Percentiles rank a stretch among this genome's conserved stretches.
Evolutionary conservation across 192 early-diverging fungal genomes (phyloP).

Genomic region (Allomyces macrogynus): DNA sequence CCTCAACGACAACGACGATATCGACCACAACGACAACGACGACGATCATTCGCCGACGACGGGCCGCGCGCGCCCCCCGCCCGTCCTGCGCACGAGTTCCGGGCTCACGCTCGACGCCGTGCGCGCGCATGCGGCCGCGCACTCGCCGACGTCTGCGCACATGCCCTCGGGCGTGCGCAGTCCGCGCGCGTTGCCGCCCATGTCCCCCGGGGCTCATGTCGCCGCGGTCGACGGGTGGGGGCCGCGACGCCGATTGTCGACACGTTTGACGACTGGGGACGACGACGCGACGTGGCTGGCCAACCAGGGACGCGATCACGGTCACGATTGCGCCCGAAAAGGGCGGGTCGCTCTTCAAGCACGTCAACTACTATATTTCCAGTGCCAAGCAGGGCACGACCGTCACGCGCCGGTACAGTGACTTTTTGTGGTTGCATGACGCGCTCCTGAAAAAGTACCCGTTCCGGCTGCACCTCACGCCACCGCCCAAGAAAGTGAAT

Average conservation of each 20-base stretch:
- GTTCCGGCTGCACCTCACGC: conserved; percentile 51
- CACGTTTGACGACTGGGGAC: neutral
- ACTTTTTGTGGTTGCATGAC: conserved; percentile 77
- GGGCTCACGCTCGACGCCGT: no score
- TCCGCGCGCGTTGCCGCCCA: neutral
- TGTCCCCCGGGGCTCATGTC: neutral
- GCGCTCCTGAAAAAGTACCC: conserved; percentile 58
- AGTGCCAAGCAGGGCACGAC: conserved; percentile 14
- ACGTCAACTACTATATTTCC: conserved; percentile 59
- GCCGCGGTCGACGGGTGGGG: neutral
- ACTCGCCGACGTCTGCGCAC: neutral
- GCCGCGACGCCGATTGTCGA: neutral
- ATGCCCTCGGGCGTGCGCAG: neutral
- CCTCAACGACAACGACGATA: no score
- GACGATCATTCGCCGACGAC: no score
- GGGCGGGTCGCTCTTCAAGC: conserved; percentile 52
- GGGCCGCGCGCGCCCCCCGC: no score
- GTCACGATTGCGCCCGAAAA: conserved; percentile 28
- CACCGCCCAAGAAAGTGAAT: conserved; percentile 75
- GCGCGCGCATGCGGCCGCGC: neutral
- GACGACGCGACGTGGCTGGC: neutral
- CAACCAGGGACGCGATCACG: conserved; percentile 22
- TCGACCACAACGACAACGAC: no score
- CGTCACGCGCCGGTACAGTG: conserved; percentile 70
- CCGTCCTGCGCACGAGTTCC: no score